A percentile compares a stretch with the other conserved stretches of the same genome.
phyloP scores from a whole-genome alignment of 140 eudicot species.

The Artemisia princeps region DNA sequence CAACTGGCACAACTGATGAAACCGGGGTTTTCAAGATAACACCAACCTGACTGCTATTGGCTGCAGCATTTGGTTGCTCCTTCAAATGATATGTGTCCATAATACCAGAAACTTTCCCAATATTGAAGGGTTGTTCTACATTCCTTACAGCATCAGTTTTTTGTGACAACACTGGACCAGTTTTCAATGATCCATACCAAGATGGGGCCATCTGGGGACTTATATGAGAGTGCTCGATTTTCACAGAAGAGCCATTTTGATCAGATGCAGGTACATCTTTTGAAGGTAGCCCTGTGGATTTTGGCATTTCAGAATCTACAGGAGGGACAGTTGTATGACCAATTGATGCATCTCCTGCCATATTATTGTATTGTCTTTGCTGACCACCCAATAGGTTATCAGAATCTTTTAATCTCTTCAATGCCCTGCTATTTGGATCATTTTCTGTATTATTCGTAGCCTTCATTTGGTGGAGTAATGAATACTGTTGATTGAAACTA shows the following conservation, averaged over 20 bases:
- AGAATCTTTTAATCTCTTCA: conserved; percentile 51
- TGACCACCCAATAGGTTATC: conserved; percentile 33
- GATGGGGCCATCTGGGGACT: conserved; percentile 85
- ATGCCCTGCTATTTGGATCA: conserved; percentile 46
- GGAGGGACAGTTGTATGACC: conserved; percentile 15
- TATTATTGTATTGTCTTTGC: conserved; percentile 11
- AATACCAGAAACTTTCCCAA: conserved; percentile 36
- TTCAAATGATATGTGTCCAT: conserved; percentile 31
- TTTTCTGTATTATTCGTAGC: conserved; percentile 38
- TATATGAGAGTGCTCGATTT: conserved; percentile 40
- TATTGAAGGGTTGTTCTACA: conserved; percentile 35
- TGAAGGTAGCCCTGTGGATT: conserved; percentile 31
- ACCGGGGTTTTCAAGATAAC: conserved; percentile 23
- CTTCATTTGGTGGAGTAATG: conserved; percentile 61
- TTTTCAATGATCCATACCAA: conserved; percentile 65
- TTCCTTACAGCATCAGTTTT: conserved; percentile 29
- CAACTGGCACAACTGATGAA: conserved; percentile 27
- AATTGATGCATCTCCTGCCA: too few relatives aligned
- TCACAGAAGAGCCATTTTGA: conserved; percentile 38
- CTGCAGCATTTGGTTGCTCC: conserved; percentile 33
- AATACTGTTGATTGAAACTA: conserved; percentile 34
- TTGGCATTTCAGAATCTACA: conserved; percentile 39
- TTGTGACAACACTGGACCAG: conserved; percentile 49
- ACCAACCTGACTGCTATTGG: conserved; percentile 34
- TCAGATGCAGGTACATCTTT: conserved; percentile 36